Evolutionary conservation across 1,139 yeast genomes (phyloP), one percentile per base, ranked within the genome.

Genomic region (Petasospora rhodanensis): DNA sequence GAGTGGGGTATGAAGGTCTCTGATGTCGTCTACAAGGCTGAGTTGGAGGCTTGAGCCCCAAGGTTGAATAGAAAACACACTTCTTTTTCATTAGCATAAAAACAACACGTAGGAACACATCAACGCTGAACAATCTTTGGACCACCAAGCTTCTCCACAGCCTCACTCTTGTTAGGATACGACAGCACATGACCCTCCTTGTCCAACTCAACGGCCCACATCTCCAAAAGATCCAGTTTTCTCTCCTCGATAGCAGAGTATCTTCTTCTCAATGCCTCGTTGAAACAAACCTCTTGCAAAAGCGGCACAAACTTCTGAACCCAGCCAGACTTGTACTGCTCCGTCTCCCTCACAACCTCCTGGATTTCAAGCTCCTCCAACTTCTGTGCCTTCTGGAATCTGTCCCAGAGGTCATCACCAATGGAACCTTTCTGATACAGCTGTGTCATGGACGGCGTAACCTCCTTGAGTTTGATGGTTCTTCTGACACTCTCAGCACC

Each of bases 401-500:
- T 80, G 55, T 82, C 81, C 70, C 75, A 83, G 28, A 84, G 66
- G 38, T 84, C 94, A 52, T 91, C 97, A 22, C 96, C 96, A 42
- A 91, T 79, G 21, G 89, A 76, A 1, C 97, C 97, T 35, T 76
- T 78, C 52, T 89, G 93, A 56, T 87, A 89, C 43, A 91, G 66
- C 32, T 72, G 67, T 34, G 74, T 75, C 51, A 85, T 73, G 32
- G 71, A 74, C 5, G 80, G 79, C 45, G 72, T 66, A 49, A 83
- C 50, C 40, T 64, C 70, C 44, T 76, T 73, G 52, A 85, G 63
- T 49, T 91, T 96, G 82, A 91, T 83, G 18, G 84, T 76, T 56
- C 96, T 75, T 58, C 87, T 80, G 46, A 91, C 77, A 7, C 96
- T 95, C 52, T 85, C 97, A 10, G 94, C 96, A 28, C 94, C 81